Conservation (phyloP, 805 yeast species). For the Starmerella stigmatis region DNA sequence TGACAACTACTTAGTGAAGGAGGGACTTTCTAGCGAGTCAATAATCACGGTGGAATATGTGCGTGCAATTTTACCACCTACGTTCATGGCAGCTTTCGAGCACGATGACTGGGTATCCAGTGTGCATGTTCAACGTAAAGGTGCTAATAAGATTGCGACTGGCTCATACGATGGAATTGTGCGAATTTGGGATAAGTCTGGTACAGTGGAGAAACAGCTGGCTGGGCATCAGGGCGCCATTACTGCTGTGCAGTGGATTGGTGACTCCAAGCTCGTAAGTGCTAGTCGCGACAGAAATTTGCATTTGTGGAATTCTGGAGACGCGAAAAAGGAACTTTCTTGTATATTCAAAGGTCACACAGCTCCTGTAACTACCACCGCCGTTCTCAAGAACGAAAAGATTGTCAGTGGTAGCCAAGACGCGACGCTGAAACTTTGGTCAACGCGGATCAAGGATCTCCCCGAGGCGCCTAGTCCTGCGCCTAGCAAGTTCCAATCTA, state of each 20-base stretch:
- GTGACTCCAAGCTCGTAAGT: constrained; percentile 63
- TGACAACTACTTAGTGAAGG: constrained; percentile 61
- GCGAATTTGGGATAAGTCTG: constrained; percentile 74
- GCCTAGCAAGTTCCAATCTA: constrained; percentile 49
- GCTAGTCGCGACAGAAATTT: constrained; percentile 84
- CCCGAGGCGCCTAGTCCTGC: constrained; percentile 35
- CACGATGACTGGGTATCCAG: constrained; percentile 96
- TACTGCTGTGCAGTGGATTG: constrained; percentile 69
- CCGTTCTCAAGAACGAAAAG: constrained; percentile 33
- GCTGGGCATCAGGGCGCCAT: constrained; percentile 85
- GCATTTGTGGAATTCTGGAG: constrained; percentile 56
- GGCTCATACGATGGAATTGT: constrained; percentile 95
- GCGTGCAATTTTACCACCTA: constrained; percentile 88
- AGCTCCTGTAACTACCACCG: constrained; percentile 72
- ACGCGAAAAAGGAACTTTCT: constrained; percentile 43
- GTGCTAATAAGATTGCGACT: constrained; percentile 52
- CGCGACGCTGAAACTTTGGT: constrained; percentile 74
- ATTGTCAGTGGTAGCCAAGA: constrained; percentile 82
- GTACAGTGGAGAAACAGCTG: constrained; percentile 67
- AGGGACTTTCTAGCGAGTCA: constrained; percentile 76
- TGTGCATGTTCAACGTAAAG: constrained; percentile 38
- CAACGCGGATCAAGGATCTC: constrained; percentile 77
- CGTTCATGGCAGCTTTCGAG: constrained; percentile 72
- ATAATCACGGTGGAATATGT: constrained; percentile 78
- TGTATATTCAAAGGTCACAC: constrained; percentile 86